These are phyloP conservation scores for Mycena haematopus DNA, from an alignment of 768 basidiomycete species.

Conservation along the genomic window DNA sequence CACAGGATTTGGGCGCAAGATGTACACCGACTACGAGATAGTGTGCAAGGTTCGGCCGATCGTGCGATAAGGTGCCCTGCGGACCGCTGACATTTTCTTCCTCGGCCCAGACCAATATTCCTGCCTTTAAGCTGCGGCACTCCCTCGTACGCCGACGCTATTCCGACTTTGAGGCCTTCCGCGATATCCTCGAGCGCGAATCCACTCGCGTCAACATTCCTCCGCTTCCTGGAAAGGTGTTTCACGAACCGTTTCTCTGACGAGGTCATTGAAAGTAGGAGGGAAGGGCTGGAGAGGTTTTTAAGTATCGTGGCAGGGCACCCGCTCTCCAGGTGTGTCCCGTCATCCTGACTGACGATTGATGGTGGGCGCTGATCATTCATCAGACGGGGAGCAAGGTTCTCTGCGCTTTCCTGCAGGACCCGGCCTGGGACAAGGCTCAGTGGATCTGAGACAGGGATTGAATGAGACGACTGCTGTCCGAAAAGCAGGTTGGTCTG, in stretches of 20 bases:
- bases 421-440: slow-evolving; percentile 87
- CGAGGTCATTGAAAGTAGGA: slow-evolving; percentile 90
- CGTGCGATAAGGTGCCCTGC: slow-evolving; percentile 9
- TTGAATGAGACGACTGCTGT: no score
- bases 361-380: slow-evolving; percentile 15
- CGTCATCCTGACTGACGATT: not conserved
- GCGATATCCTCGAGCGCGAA: slow-evolving; percentile 97
- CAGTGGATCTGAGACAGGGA: slow-evolving; percentile 64
- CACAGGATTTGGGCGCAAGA: slow-evolving; percentile 93
- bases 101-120: slow-evolving; percentile 87
- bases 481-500: no score
- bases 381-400: slow-evolving; percentile 93
- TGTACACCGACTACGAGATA: slow-evolving; percentile 99
- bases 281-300: slow-evolving; percentile 95
- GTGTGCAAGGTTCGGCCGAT: slow-evolving; percentile 81
- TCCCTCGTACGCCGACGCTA: slow-evolving; percentile 88
- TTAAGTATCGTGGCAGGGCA: slow-evolving; percentile 97
- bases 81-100: slow-evolving; percentile 2
- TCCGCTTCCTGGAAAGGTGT: slow-evolving; percentile 95
- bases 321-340: slow-evolving; percentile 88
- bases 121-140: slow-evolving; percentile 96
- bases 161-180: slow-evolving; percentile 95
- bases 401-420: slow-evolving; percentile 93
- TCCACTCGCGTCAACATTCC: slow-evolving; percentile 98
- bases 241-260: slow-evolving; percentile 98